Conservation (phyloP, 129 eudicot species). For the Arctium lappa region DNA sequence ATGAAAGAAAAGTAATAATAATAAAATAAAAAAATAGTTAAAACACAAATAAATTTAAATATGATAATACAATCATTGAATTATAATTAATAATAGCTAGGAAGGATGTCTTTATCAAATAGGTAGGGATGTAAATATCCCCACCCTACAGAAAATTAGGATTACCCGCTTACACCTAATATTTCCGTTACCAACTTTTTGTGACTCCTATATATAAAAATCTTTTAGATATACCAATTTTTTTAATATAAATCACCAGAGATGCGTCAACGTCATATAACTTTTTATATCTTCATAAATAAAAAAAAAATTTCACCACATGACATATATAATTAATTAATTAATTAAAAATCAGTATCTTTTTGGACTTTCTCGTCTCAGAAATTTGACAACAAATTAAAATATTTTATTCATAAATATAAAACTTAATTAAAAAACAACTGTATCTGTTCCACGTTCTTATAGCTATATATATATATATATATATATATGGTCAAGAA, state of each 20-base stretch:
- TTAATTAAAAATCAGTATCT: not conserved
- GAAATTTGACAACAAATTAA: constrained; percentile 1
- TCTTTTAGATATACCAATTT: too few species aligned
- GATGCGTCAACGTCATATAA: not conserved
- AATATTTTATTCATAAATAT: not conserved
- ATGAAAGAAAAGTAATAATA: too few species aligned
- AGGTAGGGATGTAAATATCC: too few species aligned
- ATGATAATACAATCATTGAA: too few species aligned
- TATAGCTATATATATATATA: not conserved
- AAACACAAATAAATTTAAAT: too few species aligned
- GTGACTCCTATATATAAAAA: not conserved
- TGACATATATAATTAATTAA: not conserved
- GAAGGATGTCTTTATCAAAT: too few species aligned
- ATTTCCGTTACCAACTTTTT: not conserved
- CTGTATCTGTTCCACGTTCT: constrained; percentile 20
- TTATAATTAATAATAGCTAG: too few species aligned
- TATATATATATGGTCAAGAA: constrained; percentile 24
- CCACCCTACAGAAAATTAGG: too few species aligned
- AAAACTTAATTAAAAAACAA: not conserved
- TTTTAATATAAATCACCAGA: not conserved
- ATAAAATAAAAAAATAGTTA: too few species aligned
- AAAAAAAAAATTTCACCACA: not conserved
- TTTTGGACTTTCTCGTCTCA: not conserved
- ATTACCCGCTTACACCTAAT: too few species aligned
- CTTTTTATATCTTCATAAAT: not conserved